Percentiles rank a stretch among this genome's conserved stretches.
Conservation (phyloP, 2,329 filamentous ascomycete genomes). For the Conoideocrella luteorostrata region DNA sequence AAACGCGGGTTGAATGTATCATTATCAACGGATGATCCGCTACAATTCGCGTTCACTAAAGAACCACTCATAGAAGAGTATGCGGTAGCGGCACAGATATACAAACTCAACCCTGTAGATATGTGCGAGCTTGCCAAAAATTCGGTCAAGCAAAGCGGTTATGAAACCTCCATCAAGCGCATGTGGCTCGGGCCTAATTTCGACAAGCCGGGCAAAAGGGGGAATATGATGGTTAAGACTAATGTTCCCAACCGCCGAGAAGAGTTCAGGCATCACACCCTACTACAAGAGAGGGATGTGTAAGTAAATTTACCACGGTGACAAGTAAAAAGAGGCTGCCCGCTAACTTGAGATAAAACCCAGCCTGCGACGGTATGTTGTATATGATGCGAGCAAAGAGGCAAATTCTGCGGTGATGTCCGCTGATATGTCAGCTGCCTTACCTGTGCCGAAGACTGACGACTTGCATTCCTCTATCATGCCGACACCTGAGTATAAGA, state of each 20-base stretch:
- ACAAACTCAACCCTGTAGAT: conserved; percentile 92
- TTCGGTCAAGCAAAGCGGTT: conserved; percentile 90
- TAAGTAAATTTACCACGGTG: conserved; percentile 37
- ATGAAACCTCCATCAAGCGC: conserved; percentile 81
- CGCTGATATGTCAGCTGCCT: background rate
- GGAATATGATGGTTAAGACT: conserved; percentile 91
- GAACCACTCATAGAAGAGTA: conserved; percentile 98
- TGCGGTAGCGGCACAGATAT: conserved; percentile 95
- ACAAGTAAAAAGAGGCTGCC: background rate
- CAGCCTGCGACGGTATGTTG: conserved; percentile 38
- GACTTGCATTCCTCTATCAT: background rate
- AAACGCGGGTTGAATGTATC: conserved; percentile 91
- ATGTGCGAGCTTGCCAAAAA: conserved; percentile 99
- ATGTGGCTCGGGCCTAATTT: conserved; percentile 83
- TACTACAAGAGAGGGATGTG: conserved; percentile 79
- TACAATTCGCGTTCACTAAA: conserved; percentile 98
- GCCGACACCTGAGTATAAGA: background rate
- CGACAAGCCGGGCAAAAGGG: conserved; percentile 68
- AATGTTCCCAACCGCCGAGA: conserved; percentile 93
- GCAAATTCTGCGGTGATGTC: conserved; percentile 2
- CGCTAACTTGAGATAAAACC: background rate
- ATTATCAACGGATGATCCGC: conserved; percentile 88
- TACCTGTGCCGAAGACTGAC: background rate
- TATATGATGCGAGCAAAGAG: conserved; percentile 24
- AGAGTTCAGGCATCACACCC: conserved; percentile 81